Percentiles rank a stretch among this genome's conserved stretches.
Conservation (phyloP, 805 yeast genomes). For the Candida cerambycidarum region DNA sequence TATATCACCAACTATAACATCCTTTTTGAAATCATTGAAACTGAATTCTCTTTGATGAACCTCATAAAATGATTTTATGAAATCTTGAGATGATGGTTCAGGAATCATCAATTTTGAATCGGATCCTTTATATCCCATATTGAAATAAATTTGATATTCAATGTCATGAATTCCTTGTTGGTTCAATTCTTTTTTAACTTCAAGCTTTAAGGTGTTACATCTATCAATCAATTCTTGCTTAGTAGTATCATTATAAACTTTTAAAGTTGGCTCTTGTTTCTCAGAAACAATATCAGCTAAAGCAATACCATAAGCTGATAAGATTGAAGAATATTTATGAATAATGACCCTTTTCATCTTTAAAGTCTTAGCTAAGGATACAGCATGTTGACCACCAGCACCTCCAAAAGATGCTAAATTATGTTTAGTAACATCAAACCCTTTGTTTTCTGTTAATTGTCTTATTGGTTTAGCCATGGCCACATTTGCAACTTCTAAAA, state of each 20-base stretch:
- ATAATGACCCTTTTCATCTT: constrained; percentile 69
- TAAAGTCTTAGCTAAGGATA: constrained; percentile 67
- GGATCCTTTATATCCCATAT: constrained; percentile 25
- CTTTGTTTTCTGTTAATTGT: constrained; percentile 81
- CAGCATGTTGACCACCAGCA: constrained; percentile 92
- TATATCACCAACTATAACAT: constrained; percentile 67
- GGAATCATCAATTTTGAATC: constrained; percentile 28
- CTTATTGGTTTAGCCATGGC: constrained; percentile 91
- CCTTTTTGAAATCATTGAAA: constrained; percentile 53
- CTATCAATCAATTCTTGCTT: constrained; percentile 18
- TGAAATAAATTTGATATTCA: constrained; percentile 15
- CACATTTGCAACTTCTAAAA: constrained; percentile 79
- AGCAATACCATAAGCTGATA: constrained; percentile 87
- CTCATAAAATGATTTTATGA: constrained; percentile 46
- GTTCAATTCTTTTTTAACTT: constrained; percentile 13
- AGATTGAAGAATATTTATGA: constrained; percentile 78
- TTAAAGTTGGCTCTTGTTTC: constrained; percentile 69
- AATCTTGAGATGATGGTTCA: constrained; percentile 24
- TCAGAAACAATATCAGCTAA: constrained; percentile 84
- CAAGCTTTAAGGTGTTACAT: constrained; percentile 15
- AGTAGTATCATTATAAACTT: constrained; percentile 29
- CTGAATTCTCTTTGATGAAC: constrained; percentile 74
- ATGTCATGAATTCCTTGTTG: constrained; percentile 17
- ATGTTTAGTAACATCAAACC: constrained; percentile 64
- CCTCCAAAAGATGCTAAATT: constrained; percentile 86